Percentiles rank a stretch among this genome's conserved stretches.
Conservation (phyloP, 352 stramenopile genomes). For the Pythium folliculosum region DNA sequence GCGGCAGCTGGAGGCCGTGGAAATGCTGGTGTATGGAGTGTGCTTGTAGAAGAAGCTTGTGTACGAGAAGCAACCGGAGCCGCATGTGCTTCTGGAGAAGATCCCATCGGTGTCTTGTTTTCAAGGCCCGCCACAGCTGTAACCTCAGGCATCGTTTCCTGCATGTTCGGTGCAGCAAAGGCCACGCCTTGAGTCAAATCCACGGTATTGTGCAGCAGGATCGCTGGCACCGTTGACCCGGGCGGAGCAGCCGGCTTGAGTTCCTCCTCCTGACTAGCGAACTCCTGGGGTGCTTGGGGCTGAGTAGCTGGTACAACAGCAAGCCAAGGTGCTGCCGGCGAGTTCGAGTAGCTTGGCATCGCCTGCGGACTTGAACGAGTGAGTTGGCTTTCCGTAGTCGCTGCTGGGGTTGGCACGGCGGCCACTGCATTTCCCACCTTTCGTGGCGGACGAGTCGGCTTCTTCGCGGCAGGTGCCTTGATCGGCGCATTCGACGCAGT, state of each 20-base stretch:
- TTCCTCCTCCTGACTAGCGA: neutral
- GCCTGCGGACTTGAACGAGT: neutral
- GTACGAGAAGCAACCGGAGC: neutral
- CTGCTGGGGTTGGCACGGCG: neutral
- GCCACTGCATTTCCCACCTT: neutral
- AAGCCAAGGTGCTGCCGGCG: neutral
- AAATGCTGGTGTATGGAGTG: neutral
- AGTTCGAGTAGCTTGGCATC: neutral
- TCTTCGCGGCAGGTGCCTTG: conserved; percentile 1
- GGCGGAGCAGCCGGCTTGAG: neutral
- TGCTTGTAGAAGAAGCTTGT: neutral
- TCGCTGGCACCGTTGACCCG: neutral
- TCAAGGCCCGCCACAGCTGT: neutral
- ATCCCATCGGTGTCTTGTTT: neutral
- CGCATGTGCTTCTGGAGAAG: neutral
- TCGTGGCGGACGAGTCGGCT: neutral
- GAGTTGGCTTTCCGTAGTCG: neutral
- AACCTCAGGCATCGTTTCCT: neutral
- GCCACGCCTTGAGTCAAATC: conserved; percentile 8
- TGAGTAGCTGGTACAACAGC: neutral
- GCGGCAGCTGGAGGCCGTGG: neutral
- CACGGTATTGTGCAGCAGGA: conserved; percentile 1
- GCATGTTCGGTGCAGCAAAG: neutral
- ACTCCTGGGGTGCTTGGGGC: neutral
- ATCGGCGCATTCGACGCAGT: neutral